These are phyloP conservation scores for Calocybe cyanea DNA, from an alignment of 768 basidiomycete genomes.

Conservation along the genomic window DNA sequence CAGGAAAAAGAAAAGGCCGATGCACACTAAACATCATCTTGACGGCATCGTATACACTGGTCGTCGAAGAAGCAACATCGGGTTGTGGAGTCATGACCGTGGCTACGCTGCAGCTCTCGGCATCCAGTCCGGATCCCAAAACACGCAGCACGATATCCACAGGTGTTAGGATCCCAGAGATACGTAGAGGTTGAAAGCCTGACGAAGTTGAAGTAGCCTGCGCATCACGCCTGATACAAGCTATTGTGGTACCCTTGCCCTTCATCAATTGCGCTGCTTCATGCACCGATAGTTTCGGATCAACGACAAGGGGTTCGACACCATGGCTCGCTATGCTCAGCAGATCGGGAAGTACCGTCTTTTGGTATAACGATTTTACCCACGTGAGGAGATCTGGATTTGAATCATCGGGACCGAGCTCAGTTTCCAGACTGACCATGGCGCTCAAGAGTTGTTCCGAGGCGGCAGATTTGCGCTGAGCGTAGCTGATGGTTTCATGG, in stretches of 20 bases:
- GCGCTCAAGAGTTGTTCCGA: neutral
- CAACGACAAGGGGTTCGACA: neutral
- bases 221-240: neutral
- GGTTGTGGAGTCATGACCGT: neutral
- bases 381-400: neutral
- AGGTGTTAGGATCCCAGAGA: neutral
- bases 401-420: neutral
- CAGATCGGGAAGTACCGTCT: neutral
- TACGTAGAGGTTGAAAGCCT: neutral
- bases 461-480: neutral
- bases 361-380: neutral
- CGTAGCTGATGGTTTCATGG: neutral
- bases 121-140: neutral
- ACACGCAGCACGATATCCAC: neutral
- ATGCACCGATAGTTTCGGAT: neutral
- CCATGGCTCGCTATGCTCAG: no score
- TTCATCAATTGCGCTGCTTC: slow-evolving; percentile 1
- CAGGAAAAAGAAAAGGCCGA: neutral
- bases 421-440: neutral
- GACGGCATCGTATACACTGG: neutral
- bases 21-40: slow-evolving; percentile 1
- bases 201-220: neutral
- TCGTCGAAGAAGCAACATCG: neutral
- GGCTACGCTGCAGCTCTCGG: neutral
- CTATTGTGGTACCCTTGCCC: neutral